Base-by-base conservation (phyloP, 2,329 filamentous ascomycete species). In the Calonectria crousiana region DNA sequence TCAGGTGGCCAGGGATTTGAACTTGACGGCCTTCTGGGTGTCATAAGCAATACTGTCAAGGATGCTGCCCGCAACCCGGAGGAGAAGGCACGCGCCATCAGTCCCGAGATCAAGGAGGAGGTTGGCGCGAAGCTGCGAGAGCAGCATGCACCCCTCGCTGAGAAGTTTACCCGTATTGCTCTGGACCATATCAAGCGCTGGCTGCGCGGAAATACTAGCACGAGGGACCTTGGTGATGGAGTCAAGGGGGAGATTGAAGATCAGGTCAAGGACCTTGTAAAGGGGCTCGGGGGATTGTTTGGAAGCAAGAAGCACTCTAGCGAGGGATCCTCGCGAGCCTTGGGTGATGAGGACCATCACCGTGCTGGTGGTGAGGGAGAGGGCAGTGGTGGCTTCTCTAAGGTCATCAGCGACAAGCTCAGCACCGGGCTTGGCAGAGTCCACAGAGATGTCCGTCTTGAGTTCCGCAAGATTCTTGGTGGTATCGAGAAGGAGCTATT, bases 151-250 rank as follows among this genome's bases (percentile, higher is more conserved):
- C 82, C 86, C 8, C 83, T 88, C 69, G 86, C 86, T 1, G 86
- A 87, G 78, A 85, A 87, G 75, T 88, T 88, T 58, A 88, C 86
- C 2, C 82, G 82, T 32, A 86, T 88, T 53, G 86, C 86, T 0
- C 78, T 88, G n/a, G 85, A 87, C 8, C 86, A 87, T 68, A 86
- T 88, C 82, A 88, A 88, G 82, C 81, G 80, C 62, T 88, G 86
- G 86, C 78, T 87, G 53, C 82, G 86, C 9, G 86, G 85, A 14
- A 87, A 87, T 70, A 86, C 85, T 3, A 85, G 81, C 73, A 82
- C 83, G 1, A 81, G 84, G 5, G 86, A 87, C 69, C 71, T 87
- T 8, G 86, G 86, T 23, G 86, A 88, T 20, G 86, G 86, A 4
- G 83, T 84, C 71, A 86, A 84, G 77, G 86, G 84, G 3, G 86